Conservation (phyloP, 306 rosid species). For the Citrullus mucosospermus region DNA sequence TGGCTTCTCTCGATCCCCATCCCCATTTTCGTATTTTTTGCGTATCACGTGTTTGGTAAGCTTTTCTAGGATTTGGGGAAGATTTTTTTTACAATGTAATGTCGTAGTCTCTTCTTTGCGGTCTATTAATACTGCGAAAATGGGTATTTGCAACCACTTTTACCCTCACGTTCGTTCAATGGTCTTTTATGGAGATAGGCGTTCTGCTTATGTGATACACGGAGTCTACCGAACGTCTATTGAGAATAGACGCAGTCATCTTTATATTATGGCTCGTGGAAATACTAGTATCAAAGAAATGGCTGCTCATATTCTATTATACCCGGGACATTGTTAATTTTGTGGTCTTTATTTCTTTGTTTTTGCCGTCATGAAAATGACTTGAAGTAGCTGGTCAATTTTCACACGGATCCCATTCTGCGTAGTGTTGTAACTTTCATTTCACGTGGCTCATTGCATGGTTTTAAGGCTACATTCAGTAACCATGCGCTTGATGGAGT, state of each 20-base stretch:
- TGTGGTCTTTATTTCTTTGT: not conserved
- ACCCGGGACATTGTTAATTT: not conserved
- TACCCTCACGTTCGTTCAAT: not conserved
- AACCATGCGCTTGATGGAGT: not conserved
- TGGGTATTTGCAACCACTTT: not conserved
- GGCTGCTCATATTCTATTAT: not conserved
- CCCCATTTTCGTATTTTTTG: not conserved
- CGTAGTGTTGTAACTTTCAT: not conserved
- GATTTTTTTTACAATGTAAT: not conserved
- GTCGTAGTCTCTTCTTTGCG: not conserved
- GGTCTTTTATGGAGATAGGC: not conserved
- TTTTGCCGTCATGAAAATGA: not conserved
- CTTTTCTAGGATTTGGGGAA: not conserved
- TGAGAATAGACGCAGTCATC: not conserved
- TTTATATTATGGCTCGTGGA: not conserved
- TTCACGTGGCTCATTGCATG: not conserved
- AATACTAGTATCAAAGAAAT: not conserved
- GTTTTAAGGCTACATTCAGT: not conserved
- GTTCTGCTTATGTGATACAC: not conserved
- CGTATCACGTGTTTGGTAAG: not conserved
- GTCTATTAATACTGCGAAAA: not conserved
- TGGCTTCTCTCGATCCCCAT: slow-evolving; percentile 1
- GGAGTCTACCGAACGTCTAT: not conserved
- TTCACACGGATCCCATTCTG: not conserved
- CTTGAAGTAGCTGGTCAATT: not conserved